Evolutionary conservation across 1,139 yeast genomes (phyloP).

Genomic region (Diutina rugosa): DNA sequence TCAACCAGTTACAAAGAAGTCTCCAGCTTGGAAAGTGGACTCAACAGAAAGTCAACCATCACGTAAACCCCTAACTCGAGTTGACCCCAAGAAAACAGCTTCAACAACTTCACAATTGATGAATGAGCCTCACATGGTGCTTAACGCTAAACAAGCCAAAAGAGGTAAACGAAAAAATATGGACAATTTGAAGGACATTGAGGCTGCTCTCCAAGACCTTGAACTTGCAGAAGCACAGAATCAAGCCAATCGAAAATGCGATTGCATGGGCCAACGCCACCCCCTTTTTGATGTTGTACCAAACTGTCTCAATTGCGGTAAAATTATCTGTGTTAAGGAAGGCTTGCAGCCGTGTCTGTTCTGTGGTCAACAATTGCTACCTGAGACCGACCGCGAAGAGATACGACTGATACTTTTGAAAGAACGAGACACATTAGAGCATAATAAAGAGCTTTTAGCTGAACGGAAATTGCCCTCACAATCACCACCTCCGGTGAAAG

Average conservation of each 20-base stretch:
- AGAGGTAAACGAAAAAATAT: constrained; percentile 25
- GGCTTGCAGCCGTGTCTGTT: constrained; percentile 85
- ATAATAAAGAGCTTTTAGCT: constrained; percentile 7
- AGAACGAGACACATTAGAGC: constrained; percentile 27
- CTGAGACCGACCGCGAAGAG: constrained; percentile 44
- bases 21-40: background rate
- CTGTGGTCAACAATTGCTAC: constrained; percentile 61
- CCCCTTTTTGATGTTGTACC: constrained; percentile 86
- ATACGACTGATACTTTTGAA: constrained; percentile 37
- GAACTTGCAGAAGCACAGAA: constrained; percentile 13
- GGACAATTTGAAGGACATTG: constrained; percentile 17
- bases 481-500: constrained; percentile 11
- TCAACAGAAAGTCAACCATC: background rate
- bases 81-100: constrained; percentile 12
- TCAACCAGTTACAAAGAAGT: background rate
- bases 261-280: constrained; percentile 78
- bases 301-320: constrained; percentile 89
- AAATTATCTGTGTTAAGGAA: constrained; percentile 79
- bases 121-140: constrained; percentile 14
- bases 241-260: constrained; percentile 32
- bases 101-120: constrained; percentile 27
- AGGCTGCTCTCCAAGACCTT: constrained; percentile 19
- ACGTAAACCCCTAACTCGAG: constrained; percentile 4
- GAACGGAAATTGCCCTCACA: constrained; percentile 8
- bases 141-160: constrained; percentile 13